These are phyloP conservation scores for Perkinsus olseni DNA, from an alignment of 169 alveolate species.

Conservation along the genomic window DNA sequence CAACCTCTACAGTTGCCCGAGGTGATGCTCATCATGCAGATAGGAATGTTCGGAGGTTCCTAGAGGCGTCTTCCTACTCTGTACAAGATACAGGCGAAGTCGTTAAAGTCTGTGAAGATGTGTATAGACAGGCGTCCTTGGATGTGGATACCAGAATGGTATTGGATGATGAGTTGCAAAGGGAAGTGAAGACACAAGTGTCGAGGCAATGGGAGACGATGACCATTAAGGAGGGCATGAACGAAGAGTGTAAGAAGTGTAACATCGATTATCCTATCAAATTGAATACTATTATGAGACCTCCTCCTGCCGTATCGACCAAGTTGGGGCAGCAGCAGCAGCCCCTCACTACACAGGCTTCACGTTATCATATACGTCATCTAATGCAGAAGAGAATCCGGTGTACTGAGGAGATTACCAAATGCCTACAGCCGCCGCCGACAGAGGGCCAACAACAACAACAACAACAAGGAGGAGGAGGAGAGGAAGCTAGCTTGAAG, in stretches of 20 bases:
- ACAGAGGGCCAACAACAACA: neutral
- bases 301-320: too few relatives aligned
- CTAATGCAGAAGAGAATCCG: neutral
- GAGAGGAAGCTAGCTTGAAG: neutral
- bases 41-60: neutral
- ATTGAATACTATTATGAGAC: too few relatives aligned
- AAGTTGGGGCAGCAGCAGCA: too few relatives aligned
- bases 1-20: too few relatives aligned
- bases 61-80: neutral
- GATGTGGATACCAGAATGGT: neutral
- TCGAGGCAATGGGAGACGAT: too few relatives aligned
- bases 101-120: neutral
- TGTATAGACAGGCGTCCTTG: neutral
- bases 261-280: too few relatives aligned
- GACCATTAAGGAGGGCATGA: too few relatives aligned
- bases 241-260: too few relatives aligned
- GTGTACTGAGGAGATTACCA: neutral
- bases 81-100: neutral
- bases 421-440: neutral
- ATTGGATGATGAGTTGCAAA: neutral
- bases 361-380: neutral
- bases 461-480: neutral
- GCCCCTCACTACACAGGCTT: too few relatives aligned
- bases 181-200: too few relatives aligned
- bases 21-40: neutral